Percentiles rank a stretch among this genome's conserved stretches.
phyloP scores from a whole-genome alignment of 257 asterid genomes.

The Rauvolfia tetraphylla region DNA sequence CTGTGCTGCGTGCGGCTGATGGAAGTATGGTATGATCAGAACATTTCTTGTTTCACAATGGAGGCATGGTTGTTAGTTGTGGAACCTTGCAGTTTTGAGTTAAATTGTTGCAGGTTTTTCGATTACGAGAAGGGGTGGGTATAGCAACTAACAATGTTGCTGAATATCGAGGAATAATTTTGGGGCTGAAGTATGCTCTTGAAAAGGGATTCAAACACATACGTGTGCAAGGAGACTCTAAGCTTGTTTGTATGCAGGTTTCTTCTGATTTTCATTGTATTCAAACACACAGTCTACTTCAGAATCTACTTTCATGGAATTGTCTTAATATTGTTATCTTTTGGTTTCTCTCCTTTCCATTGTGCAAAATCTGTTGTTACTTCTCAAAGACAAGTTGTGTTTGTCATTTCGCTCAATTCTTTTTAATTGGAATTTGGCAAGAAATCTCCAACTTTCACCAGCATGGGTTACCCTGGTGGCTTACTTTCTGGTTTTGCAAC shows the following conservation, averaged over 20 bases:
- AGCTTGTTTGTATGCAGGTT: slow-evolving; percentile 99
- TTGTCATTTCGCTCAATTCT: background rate
- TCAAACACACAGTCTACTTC: background rate
- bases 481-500: background rate
- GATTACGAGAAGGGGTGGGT: slow-evolving; percentile 94
- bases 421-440: background rate
- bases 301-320: slow-evolving; percentile 3
- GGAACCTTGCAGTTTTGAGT: slow-evolving; percentile 1
- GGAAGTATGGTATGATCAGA: slow-evolving; percentile 66
- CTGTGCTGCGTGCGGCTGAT: slow-evolving; percentile 75
- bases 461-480: background rate
- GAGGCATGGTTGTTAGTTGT: background rate
- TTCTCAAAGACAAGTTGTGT: background rate
- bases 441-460: background rate
- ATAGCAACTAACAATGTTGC: slow-evolving; percentile 93
- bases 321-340: slow-evolving; percentile 5
- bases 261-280: background rate
- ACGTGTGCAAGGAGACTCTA: slow-evolving; percentile 91
- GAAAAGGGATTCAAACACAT: slow-evolving; percentile 80
- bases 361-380: background rate
- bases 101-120: slow-evolving; percentile 49
- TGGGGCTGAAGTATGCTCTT: slow-evolving; percentile 86
- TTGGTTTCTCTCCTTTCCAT: background rate
- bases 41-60: slow-evolving; percentile 3
- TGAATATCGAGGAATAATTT: slow-evolving; percentile 81